Base-by-base conservation (phyloP, 805 yeast species). In the Myxozyma neotropica region DNA sequence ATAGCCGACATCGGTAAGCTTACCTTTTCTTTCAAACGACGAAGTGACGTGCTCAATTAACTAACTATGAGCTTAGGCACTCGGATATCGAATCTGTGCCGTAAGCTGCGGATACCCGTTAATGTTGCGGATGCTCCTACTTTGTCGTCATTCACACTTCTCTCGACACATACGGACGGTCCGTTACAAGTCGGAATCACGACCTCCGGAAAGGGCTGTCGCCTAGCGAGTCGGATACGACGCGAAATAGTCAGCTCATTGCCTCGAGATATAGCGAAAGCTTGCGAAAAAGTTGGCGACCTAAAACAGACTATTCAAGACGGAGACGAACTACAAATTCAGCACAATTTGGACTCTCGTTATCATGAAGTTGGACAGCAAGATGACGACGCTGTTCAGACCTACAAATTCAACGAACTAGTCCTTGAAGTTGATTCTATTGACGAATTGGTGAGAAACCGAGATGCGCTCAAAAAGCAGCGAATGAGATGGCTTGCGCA, bases 141-240 rank as follows among this genome's bases (percentile, higher is more conserved):
- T 33, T 77, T 80, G 26, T 88, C 94, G 55, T 83, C 92, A 0
- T 92, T 92, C 71, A 83, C 93, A 0, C 72, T 90, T 55, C 76
- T 90, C 23, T 87, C 97, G 0, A 83, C 92, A 0, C 83, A 81
- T 69, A 75, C 77, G 1, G 84, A 85, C 57, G 94, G 95, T 5
- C 83, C 81, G 53, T 83, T 92, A 73, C 93, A 88, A 71, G 66
- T 92, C 53, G 95, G 96, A 0, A 83, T 92, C 8, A 84, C 93
- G 2, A 92, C 97, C 0, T 82, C 85, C 26, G 96, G 96, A 0
- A 88, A 88, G 73, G 97, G 97, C 3, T 92, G 97, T 75, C 83
- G 89, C 53, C 76, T 92, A 53, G 96, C 96, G 0, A 82, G 85
- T 55, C 79, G 96, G 67, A 80, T 92, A 67, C 87, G 85, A 67